A percentile compares a stretch with the other conserved stretches of the same genome.
These are phyloP conservation scores for Fusarium subtropicale DNA, from an alignment of 2,329 filamentous ascomycete species.

Conservation along the genomic window DNA sequence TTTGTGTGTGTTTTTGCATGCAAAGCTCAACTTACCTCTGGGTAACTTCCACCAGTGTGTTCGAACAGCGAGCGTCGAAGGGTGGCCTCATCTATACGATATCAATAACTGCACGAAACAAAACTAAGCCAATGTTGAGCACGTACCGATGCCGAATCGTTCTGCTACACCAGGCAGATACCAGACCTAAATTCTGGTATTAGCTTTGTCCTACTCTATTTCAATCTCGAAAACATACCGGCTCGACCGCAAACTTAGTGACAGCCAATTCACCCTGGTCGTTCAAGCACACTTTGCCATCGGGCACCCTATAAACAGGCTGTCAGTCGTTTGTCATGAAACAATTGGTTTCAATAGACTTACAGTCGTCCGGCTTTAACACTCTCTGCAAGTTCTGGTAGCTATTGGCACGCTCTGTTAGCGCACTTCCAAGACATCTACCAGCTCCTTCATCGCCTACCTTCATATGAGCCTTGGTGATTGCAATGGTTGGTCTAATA, in stretches of 20 bases:
- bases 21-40: conserved; percentile 67
- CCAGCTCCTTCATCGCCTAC: conserved; percentile 46
- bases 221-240: conserved; percentile 65
- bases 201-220: not conserved
- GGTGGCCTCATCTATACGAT: conserved; percentile 77
- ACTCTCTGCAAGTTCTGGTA: conserved; percentile 93
- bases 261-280: conserved; percentile 87
- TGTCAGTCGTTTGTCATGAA: conserved; percentile 26
- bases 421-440: not conserved
- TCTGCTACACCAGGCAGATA: conserved; percentile 89
- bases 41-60: conserved; percentile 94
- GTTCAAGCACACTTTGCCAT: conserved; percentile 93
- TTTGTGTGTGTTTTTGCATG: not conserved
- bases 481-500: conserved; percentile 88
- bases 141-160: conserved; percentile 85
- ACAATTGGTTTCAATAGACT: conserved; percentile 7
- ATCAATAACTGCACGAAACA: conserved; percentile 43
- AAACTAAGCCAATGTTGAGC: not conserved
- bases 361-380: conserved; percentile 81
- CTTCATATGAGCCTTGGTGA: conserved; percentile 95
- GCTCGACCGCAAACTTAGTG: conserved; percentile 97
- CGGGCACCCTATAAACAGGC: conserved; percentile 61
- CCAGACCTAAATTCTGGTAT: conserved; percentile 66
- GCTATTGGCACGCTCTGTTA: conserved; percentile 50
- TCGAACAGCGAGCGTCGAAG: conserved; percentile 91